Evolutionary conservation across 805 yeast species (phyloP), one percentile per base, ranked within the genome.

Genomic region (Teunomyces lycoperdinae): DNA sequence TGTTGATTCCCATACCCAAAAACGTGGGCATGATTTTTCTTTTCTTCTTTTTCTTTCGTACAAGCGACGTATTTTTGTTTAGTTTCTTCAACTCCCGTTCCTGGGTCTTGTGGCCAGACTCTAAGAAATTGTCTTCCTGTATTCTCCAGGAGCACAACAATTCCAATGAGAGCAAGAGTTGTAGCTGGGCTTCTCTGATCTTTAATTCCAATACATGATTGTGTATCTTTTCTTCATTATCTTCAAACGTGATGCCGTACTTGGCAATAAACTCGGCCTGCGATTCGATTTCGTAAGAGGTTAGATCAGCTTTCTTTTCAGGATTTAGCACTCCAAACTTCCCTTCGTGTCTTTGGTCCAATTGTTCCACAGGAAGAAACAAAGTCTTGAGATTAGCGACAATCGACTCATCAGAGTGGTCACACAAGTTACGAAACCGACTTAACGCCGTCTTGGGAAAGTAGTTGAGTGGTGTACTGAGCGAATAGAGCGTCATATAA

Each of bases 151-250:
- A 42, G 17, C 60, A 52, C 2, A 81, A 58, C 3, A 79, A 47
- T 52, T 82, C 86, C 35, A 81, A 53, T 2, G 78, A 51, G 0
- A 80, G 50, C 2, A 82, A 53, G 0, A 80, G 64, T 55, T 82
- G 86, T 29, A 82, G 57, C 51, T 80, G 84, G 1, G 83, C 77
- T 52, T 81, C 86, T 31, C 85, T 63, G 2, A 77, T 66, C 51
- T 80, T 81, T 49, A 81, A 63, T 33, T 73, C 70, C 33, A 66
- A 58, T 2, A 69, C 56, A 1, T 76, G 50, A 11, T 63, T 68
- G 1, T 55, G 56, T 1, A 66, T 35, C 7, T 58, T 53, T 24
- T 64, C 64, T 6, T 53, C 56, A 13, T 36, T 35, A 56, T 47
- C 60, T 46, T 16, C 50, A 20, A 58, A 46, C 20, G 69, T 41